These are phyloP conservation scores for Globisporangium ultimum DNA, from an alignment of 352 stramenopile genomes.

Conservation along the genomic window DNA sequence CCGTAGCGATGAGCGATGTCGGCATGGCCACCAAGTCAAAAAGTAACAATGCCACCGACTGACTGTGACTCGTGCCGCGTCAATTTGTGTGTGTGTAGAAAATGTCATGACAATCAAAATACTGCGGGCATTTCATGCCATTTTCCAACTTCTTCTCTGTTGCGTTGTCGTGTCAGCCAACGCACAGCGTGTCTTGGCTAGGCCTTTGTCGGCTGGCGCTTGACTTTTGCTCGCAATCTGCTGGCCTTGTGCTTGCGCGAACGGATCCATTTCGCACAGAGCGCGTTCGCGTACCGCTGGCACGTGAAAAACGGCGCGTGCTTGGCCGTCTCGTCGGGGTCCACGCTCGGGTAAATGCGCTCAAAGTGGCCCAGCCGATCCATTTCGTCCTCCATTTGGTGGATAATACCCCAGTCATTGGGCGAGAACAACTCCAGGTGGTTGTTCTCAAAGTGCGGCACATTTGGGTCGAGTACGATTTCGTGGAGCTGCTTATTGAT, in stretches of 20 bases:
- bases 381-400: conserved; percentile 72
- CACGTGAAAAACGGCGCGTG: conserved; percentile 58
- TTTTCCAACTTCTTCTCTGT: no score
- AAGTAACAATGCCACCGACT: no score
- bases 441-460: conserved; percentile 33
- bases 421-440: conserved; percentile 53
- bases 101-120: no score
- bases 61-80: no score
- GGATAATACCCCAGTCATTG: conserved; percentile 58
- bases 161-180: no score
- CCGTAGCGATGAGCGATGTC: no score
- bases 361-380: conserved; percentile 68
- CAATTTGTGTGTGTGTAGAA: no score
- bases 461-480: conserved; percentile 39
- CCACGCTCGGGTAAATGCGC: conserved; percentile 46
- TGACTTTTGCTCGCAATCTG: no score
- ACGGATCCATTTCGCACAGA: conserved; percentile 63
- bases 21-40: no score
- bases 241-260: not conserved
- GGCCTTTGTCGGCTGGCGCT: no score
- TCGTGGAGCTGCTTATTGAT: conserved; percentile 59
- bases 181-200: no score
- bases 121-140: no score
- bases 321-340: conserved; percentile 12
- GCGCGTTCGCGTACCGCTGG: conserved; percentile 52